Evolutionary conservation across 2,329 filamentous ascomycete species (phyloP), one percentile per base, ranked within the genome.

Genomic region (Ophiostoma ips): DNA sequence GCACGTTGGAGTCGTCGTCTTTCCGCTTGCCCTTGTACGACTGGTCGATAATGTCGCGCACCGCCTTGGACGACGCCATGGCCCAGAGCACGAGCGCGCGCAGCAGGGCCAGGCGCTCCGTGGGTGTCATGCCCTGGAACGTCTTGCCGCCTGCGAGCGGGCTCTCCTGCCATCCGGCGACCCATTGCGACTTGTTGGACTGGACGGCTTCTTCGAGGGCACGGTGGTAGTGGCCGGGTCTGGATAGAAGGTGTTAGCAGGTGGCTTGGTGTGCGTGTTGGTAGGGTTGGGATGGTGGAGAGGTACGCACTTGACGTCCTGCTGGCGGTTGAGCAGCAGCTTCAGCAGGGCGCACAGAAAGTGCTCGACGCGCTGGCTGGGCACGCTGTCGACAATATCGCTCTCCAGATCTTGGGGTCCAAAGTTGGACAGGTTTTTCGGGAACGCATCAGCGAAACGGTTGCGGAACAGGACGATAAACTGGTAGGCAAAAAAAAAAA

Each of bases 401-500:
- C 77, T 76, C 67, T 98, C 92, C 54, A 98, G 78, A 66, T 98
- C 94, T 67, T 98, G 90, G 12, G 92, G 92, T 19, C 92, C 92
- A 58, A 94, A 87, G 63, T 95, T 86, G 57, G 86, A 75, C 34
- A 94, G 74, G 31, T 87, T 92, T 66, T 88, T 84, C 45, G 89
- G 84, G 58, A 98, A 92, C 53, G 80, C 84, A 53, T 95, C 88
- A 67, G 77, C 81, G 67, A 98, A 96, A 62, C 92, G 87, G 66
- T 85, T 84, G 65, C 90, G 81, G 68, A 96, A 98, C 87, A 95
- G 95, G 58, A 96, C 87, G 66, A 98, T 86, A 68, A 98, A 95
- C 87, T 95, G 60, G 54, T 58, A 61, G 61, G 50, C 58, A n/a
- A n/a, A n/a, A n/a, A n/a, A n/a, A n/a, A n/a, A n/a, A n/a, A n/a